These are phyloP conservation scores for Boletus sp. DNA, from an alignment of 1,284 basidiomycete species.

Conservation along the genomic window DNA sequence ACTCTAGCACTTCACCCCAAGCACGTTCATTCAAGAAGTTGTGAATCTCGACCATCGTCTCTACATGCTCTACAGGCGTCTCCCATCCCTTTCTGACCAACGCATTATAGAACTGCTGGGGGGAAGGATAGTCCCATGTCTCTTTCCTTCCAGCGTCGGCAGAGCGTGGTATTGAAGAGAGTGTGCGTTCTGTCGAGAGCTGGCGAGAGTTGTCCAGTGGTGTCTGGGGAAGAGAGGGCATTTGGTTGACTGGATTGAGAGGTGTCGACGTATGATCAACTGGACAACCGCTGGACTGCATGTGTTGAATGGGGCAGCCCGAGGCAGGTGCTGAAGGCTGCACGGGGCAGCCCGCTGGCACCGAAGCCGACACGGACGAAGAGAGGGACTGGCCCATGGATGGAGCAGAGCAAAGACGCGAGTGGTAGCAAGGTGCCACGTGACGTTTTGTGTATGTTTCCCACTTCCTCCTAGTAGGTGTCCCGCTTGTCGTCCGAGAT, in stretches of 20 bases:
- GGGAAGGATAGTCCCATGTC: conserved; percentile 94
- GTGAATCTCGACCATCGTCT: conserved; percentile 97
- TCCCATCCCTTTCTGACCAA: conserved; percentile 97
- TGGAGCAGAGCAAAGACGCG: no score
- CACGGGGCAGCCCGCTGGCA: conserved; percentile 12
- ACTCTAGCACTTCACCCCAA: conserved; percentile 92
- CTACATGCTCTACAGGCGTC: conserved; percentile 94
- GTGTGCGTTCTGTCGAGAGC: conserved; percentile 74
- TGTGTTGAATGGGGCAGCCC: conserved; percentile 25
- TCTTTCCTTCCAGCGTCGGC: conserved; percentile 23
- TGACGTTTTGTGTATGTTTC: conserved; percentile 9
- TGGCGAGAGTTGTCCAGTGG: conserved; percentile 55
- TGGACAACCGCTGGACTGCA: conserved; percentile 36
- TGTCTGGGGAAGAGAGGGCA: conserved; percentile 77
- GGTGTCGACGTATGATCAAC: conserved; percentile 41
- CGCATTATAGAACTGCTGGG: conserved; percentile 98
- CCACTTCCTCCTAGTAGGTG: not conserved
- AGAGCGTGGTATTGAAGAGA: conserved; percentile 85
- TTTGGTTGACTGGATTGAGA: conserved; percentile 85
- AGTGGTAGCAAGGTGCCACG: conserved; percentile 5
- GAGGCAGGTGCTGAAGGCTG: conserved; percentile 2
- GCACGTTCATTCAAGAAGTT: conserved; percentile 98
- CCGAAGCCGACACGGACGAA: conserved; percentile 8
- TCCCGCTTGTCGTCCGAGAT: not conserved
- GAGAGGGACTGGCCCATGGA: conserved; percentile 29